Percentiles rank a stretch among this genome's conserved stretches.
Conservation (phyloP, 306 rosid genomes). For the Inga oerstediana region DNA sequence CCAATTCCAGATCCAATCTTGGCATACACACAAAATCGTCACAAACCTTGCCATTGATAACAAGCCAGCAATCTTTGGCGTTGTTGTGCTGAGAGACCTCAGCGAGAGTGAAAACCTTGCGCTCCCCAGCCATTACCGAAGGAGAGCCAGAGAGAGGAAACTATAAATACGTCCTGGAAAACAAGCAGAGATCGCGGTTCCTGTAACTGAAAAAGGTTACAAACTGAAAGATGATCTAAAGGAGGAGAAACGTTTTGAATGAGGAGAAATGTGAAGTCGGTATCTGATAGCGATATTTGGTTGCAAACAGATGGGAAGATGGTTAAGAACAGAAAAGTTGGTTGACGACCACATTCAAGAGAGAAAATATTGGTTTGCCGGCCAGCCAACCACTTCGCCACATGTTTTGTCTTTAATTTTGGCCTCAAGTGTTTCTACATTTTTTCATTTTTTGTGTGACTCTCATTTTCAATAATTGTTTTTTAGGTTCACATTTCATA, state of each 20-base stretch:
- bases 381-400: background rate
- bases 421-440: background rate
- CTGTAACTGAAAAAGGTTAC: background rate
- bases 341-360: too few relatives aligned
- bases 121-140: constrained; percentile 56
- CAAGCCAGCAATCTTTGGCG: constrained; percentile 80
- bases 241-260: background rate
- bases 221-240: background rate
- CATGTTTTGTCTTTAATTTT: background rate
- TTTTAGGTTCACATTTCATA: background rate
- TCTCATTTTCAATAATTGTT: background rate
- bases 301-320: background rate
- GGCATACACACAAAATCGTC: background rate
- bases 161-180: background rate
- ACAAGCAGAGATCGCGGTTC: background rate
- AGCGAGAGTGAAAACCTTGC: constrained; percentile 61
- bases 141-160: background rate
- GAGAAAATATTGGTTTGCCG: background rate
- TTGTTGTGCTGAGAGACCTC: constrained; percentile 63
- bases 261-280: constrained; percentile 26
- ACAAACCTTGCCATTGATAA: constrained; percentile 76
- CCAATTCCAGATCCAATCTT: background rate
- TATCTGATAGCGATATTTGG: constrained; percentile 15
- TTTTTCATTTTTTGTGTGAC: background rate
- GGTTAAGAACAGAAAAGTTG: background rate